Conservation (phyloP, 768 basidiomycete species). For the Russula dissimulans region DNA sequence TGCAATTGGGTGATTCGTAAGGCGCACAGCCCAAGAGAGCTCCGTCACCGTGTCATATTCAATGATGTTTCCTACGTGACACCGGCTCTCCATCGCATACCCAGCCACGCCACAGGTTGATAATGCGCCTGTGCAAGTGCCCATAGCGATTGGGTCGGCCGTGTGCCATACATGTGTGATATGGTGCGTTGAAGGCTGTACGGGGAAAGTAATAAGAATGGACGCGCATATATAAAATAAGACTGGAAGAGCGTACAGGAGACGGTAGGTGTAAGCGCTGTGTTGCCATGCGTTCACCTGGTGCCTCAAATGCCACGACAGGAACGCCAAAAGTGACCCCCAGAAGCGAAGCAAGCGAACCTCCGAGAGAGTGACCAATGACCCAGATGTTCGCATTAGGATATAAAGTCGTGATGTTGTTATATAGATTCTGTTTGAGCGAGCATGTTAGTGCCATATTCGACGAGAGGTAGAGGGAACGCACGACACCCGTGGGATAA, state of each 20-base stretch:
- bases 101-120: slow-evolving; percentile 81
- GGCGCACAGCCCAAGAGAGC: slow-evolving; percentile 74
- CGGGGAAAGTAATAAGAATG: not conserved
- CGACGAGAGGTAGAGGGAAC: slow-evolving; percentile 20
- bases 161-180: slow-evolving; percentile 89
- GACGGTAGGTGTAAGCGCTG: slow-evolving; percentile 76
- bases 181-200: slow-evolving; percentile 59
- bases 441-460: not conserved
- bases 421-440: slow-evolving; percentile 73
- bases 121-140: slow-evolving; percentile 64
- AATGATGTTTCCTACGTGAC: slow-evolving; percentile 53
- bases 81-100: slow-evolving; percentile 74
- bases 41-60: slow-evolving; percentile 89
- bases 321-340: slow-evolving; percentile 87
- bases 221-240: not conserved
- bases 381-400: slow-evolving; percentile 88
- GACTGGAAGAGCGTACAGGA: slow-evolving; percentile 44
- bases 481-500: slow-evolving; percentile 75
- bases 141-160: slow-evolving; percentile 89
- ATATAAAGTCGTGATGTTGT: slow-evolving; percentile 86
- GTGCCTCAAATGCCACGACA: slow-evolving; percentile 83
- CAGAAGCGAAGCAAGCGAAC: slow-evolving; percentile 76
- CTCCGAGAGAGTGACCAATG: slow-evolving; percentile 78
- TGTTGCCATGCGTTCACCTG: slow-evolving; percentile 52
- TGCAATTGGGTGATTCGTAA: slow-evolving; percentile 74